phyloP scores from a whole-genome alignment of 768 basidiomycete species.

The Auricularia sp. region DNA sequence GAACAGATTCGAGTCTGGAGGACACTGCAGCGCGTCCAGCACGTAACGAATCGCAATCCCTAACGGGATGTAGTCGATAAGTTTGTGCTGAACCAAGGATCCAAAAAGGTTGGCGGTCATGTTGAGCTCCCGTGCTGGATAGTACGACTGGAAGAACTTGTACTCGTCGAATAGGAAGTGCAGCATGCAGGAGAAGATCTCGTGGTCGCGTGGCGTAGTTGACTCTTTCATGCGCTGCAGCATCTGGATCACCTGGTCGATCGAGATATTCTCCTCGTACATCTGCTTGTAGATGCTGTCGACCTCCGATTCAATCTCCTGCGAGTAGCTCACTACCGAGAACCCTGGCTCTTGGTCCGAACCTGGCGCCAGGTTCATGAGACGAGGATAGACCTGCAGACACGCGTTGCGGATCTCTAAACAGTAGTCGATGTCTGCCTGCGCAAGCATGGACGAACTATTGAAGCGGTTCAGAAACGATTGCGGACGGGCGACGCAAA shows the following conservation, averaged over 20 bases:
- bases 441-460: constrained; percentile 64
- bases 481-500: constrained; percentile 7
- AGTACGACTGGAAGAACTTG: constrained; percentile 97
- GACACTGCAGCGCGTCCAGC: constrained; percentile 82
- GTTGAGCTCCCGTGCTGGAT: constrained; percentile 83
- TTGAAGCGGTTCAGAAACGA: constrained; percentile 2
- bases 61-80: constrained; percentile 89
- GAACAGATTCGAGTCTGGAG: constrained; percentile 88
- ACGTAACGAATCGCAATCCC: constrained; percentile 96
- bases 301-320: constrained; percentile 87
- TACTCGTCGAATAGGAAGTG: constrained; percentile 99
- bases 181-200: constrained; percentile 98
- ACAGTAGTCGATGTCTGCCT: constrained; percentile 75
- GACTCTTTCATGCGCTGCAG: constrained; percentile 81
- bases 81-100: constrained; percentile 84
- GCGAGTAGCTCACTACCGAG: constrained; percentile 73
- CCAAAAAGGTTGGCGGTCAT: constrained; percentile 97
- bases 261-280: constrained; percentile 90
- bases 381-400: constrained; percentile 87
- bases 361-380: constrained; percentile 86
- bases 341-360: constrained; percentile 87
- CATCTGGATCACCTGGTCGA: constrained; percentile 87
- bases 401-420: constrained; percentile 88
- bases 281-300: constrained; percentile 95
- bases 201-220: constrained; percentile 74